A percentile compares a stretch with the other conserved stretches of the same genome.
These are phyloP conservation scores for Fusarium sterilihyphosum DNA, from an alignment of 2,329 filamentous ascomycete species.

Conservation along the genomic window DNA sequence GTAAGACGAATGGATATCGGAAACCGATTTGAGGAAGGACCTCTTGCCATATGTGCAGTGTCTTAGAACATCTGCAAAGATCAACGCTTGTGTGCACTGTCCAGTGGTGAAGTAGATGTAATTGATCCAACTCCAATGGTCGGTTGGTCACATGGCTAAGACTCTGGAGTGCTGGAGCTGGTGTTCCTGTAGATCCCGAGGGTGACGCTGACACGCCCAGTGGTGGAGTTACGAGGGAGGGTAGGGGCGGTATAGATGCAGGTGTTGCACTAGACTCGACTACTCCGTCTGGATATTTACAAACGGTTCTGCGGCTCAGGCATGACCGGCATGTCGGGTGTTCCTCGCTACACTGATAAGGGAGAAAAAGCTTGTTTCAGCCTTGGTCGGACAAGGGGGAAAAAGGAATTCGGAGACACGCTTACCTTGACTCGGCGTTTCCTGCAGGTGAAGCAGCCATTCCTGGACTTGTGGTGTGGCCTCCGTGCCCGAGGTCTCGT, in stretches of 20 bases:
- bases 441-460: not conserved
- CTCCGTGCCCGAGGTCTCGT: not conserved
- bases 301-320: not conserved
- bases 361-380: not conserved
- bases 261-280: rapidly evolving
- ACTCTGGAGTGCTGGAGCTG: not conserved
- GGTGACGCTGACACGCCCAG: not conserved
- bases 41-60: not conserved
- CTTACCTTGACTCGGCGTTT: not conserved
- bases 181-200: rapidly evolving
- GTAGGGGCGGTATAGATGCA: rapidly evolving
- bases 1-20: not conserved
- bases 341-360: not conserved
- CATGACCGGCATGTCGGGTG: not conserved
- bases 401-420: not conserved
- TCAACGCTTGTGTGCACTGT: not conserved
- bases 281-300: not conserved
- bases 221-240: rapidly evolving
- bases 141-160: rapidly evolving
- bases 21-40: not conserved
- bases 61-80: not conserved
- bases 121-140: not conserved
- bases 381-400: rapidly evolving
- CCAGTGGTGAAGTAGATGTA: not conserved
- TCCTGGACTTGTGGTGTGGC: not conserved